These are phyloP conservation scores for Strobilomyces confusus DNA, from an alignment of 768 basidiomycete species.

Conservation along the genomic window DNA sequence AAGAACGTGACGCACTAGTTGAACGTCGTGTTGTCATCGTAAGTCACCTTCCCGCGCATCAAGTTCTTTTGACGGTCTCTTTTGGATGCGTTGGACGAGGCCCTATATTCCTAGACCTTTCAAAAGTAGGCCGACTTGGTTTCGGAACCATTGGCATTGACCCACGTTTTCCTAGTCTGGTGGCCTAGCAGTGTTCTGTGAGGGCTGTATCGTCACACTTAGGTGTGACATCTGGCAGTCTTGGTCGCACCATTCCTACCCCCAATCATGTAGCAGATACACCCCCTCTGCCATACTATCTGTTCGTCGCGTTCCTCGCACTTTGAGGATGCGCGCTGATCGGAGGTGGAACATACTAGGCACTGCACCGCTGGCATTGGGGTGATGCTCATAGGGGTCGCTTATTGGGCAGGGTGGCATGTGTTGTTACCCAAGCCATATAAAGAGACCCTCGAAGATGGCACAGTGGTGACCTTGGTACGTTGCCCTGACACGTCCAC, in stretches of 20 bases:
- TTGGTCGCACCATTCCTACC: slow-evolving; percentile 52
- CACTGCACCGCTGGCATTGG: slow-evolving; percentile 54
- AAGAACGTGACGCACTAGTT: slow-evolving; percentile 14
- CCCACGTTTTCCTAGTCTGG: slow-evolving; percentile 40
- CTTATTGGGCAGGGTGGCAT: background rate
- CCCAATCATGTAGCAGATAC: slow-evolving; percentile 58
- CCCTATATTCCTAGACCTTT: slow-evolving; percentile 48
- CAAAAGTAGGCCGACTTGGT: slow-evolving; percentile 36
- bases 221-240: slow-evolving; percentile 30
- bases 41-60: slow-evolving; percentile 12
- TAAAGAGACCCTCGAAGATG: slow-evolving; percentile 46
- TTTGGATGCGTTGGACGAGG: slow-evolving; percentile 51
- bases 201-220: slow-evolving; percentile 6
- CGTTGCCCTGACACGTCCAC: background rate
- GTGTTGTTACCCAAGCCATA: slow-evolving; percentile 42
- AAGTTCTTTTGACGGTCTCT: slow-evolving; percentile 35
- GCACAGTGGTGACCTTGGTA: slow-evolving; percentile 44
- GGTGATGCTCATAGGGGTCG: slow-evolving; percentile 41
- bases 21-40: slow-evolving; percentile 38
- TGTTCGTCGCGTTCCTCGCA: slow-evolving; percentile 26
- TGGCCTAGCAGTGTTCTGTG: slow-evolving; percentile 48
- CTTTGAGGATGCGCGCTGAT: slow-evolving; percentile 26
- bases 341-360: slow-evolving; percentile 22
- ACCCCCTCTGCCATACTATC: slow-evolving; percentile 56
- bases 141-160: slow-evolving; percentile 2